Evolutionary conservation across 2,329 filamentous ascomycete species (phyloP).

Genomic region (Fusarium sp.): DNA sequence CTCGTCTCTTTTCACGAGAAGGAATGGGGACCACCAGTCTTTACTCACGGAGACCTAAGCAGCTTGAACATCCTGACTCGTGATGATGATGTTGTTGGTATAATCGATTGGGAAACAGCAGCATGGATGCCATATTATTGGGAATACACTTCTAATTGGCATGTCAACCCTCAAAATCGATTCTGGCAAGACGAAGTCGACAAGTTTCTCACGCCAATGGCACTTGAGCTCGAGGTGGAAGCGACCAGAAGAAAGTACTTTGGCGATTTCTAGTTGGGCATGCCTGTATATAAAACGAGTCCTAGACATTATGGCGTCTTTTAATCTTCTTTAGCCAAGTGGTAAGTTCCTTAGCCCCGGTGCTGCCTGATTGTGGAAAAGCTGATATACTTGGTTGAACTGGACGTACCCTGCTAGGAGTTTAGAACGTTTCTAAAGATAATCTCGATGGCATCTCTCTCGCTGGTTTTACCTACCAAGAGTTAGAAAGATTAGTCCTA

Average conservation of each 20-base stretch:
- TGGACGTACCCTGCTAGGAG: too few species aligned
- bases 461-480: too few species aligned
- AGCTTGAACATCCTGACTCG: not conserved
- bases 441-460: too few species aligned
- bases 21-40: not conserved
- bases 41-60: not conserved
- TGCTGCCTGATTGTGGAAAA: too few species aligned
- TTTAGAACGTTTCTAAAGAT: too few species aligned
- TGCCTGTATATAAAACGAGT: too few species aligned
- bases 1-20: too few species aligned
- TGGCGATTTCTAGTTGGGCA: not conserved
- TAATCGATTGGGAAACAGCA: not conserved
- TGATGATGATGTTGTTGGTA: not conserved
- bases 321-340: too few species aligned
- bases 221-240: not conserved
- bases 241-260: not conserved
- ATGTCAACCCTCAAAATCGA: not conserved
- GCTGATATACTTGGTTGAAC: too few species aligned
- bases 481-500: too few species aligned
- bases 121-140: not conserved
- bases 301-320: too few species aligned
- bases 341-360: too few species aligned
- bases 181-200: not conserved
- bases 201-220: not conserved
- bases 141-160: constrained; percentile 4